Evolutionary conservation across 2,329 filamentous ascomycete species (phyloP).

Genomic region (Cladosporium oxysporum): DNA sequence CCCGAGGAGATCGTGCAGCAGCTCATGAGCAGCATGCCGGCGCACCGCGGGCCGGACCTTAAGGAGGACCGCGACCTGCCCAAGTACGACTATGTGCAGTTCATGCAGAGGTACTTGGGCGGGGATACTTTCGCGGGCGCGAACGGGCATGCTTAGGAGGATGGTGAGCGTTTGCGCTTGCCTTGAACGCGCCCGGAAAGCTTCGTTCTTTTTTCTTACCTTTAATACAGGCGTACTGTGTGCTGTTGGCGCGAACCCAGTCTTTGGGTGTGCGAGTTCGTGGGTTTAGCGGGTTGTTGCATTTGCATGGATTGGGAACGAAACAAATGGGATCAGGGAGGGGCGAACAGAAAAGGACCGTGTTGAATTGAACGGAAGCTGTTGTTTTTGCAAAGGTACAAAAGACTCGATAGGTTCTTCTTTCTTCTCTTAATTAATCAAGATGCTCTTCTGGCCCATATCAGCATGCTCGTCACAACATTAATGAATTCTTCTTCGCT

Average conservation of each 20-base stretch:
- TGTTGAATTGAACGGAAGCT: not conserved
- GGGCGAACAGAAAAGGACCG: not conserved
- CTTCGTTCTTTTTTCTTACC: not conserved
- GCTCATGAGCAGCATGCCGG: slow-evolving; percentile 81
- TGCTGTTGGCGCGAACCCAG: not conserved
- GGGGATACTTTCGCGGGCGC: slow-evolving; percentile 8
- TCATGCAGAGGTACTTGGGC: slow-evolving; percentile 75
- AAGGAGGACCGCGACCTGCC: slow-evolving; percentile 79
- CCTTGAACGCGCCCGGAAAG: not conserved
- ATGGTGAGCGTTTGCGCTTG: not conserved
- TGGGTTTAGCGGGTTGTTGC: not conserved
- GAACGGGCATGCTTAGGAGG: slow-evolving; percentile 16
- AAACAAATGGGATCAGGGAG: not conserved
- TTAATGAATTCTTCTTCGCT: not conserved
- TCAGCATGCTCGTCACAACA: not conserved
- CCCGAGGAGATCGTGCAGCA: slow-evolving; percentile 97
- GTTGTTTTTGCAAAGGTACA: slow-evolving; percentile 1
- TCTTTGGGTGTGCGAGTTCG: not conserved
- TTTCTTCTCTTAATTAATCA: slow-evolving; percentile 4
- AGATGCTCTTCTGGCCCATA: not conserved
- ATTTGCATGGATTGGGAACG: slow-evolving; percentile 1
- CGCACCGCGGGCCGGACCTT: slow-evolving; percentile 80
- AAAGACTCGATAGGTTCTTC: not conserved
- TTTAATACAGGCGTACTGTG: not conserved
- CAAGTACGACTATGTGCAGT: slow-evolving; percentile 95